Evolutionary conservation across 805 yeast genomes (phyloP), one percentile per base, ranked within the genome.

Genomic region (Maudiozyma pseudohumilis): DNA sequence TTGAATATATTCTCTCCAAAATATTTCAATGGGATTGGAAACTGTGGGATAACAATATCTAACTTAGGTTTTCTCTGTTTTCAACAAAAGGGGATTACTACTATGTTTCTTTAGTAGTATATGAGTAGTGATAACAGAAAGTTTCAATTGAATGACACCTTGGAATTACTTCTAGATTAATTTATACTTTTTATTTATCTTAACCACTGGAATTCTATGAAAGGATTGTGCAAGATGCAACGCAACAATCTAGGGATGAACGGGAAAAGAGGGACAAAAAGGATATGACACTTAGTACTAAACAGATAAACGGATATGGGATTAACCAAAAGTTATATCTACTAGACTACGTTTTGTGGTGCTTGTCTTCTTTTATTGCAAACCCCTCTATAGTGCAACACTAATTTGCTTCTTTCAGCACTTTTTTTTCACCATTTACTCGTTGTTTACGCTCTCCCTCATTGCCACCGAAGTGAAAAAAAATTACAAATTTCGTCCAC

Each of bases 391-490:
- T 15, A 28, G 15, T 13, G 33, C 16, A 16, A 23, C 12, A 21
- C 6, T 20, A 21, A 15, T 19, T 31, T 31, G 22, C 19, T 21
- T 13, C 17, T 24, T 36, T 29, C 18, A 17, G 16, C 31, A 27
- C 16, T 15, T 18, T 29, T 34, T 31, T 31, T 28, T 28, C 32
- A 28, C 9, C 18, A 17, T 35, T 35, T 35, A 21, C 17, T 35
- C 11, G 32, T 28, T 35, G 38, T 35, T 35, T 35, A 29, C 27
- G n/a, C n/a, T n/a, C n/a, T 35, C 38, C 38, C 16, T 35, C 38
- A 20, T 20, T 31, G 39, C 39, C 39, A 36, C 39, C 39, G 39
- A 36, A 36, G 24, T 18, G 20, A 15, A 15, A 20, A 26, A 31
- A 31, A 21, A 17, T 19, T n/a, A n/a, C n/a, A n/a, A n/a, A n/a